Evolutionary conservation across 495 filamentous ascomycete species (phyloP).

Genomic region (Talaromyces borbonicus): DNA sequence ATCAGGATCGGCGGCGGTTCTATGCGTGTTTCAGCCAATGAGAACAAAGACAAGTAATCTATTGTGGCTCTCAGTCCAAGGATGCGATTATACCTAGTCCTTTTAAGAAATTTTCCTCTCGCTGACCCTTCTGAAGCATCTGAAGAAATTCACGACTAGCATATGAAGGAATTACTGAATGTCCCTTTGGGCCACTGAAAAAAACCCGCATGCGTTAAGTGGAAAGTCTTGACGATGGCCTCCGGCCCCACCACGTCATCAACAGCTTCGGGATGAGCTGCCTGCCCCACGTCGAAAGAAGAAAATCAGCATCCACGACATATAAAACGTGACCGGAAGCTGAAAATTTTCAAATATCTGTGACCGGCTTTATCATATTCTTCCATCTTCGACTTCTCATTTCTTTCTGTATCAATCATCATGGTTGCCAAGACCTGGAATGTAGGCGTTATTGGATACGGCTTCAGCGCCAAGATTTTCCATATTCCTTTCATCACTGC

Average conservation of each 20-base stretch:
- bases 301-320: neutral
- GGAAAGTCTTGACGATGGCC: neutral
- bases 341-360: neutral
- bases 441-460: constrained; percentile 54
- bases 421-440: constrained; percentile 46
- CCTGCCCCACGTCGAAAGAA: constrained; percentile 2
- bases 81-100: too few relatives aligned
- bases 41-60: too few relatives aligned
- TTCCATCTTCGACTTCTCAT: neutral
- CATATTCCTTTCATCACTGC: constrained; percentile 77
- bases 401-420: constrained; percentile 2
- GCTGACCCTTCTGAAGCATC: too few relatives aligned
- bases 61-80: too few relatives aligned
- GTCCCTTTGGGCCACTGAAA: too few relatives aligned
- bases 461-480: constrained; percentile 79
- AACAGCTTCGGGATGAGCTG: constrained; percentile 6
- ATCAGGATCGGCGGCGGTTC: too few relatives aligned
- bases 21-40: too few relatives aligned
- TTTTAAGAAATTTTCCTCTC: too few relatives aligned
- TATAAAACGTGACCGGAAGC: neutral
- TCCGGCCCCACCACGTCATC: neutral
- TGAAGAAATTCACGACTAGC: too few relatives aligned
- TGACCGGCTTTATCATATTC: neutral
- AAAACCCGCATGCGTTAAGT: too few relatives aligned
- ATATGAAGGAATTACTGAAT: too few relatives aligned